Conservation (phyloP, 73 alveolate species). For the Symbiodinium pilosum region DNA sequence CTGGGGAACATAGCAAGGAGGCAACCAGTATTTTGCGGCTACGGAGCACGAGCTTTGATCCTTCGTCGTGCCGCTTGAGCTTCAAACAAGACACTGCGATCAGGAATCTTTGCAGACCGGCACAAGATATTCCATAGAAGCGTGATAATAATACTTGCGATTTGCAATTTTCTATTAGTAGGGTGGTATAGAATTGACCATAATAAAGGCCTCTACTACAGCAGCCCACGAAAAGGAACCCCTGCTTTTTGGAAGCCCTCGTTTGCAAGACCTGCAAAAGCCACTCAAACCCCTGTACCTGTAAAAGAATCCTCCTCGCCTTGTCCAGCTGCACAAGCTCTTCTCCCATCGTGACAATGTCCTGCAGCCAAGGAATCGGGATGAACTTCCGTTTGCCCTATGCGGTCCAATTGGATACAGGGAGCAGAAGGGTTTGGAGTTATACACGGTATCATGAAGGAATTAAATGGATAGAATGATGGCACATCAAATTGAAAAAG, state of each 20-base stretch:
- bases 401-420: background rate
- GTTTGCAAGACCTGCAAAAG: background rate
- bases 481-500: background rate
- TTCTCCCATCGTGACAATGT: slow-evolving; percentile 31
- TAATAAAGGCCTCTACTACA: background rate
- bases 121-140: too few relatives aligned
- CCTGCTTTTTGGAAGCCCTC: too few relatives aligned
- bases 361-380: background rate
- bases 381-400: background rate
- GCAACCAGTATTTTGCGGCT: too few relatives aligned
- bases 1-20: too few relatives aligned
- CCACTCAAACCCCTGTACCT: background rate
- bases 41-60: too few relatives aligned
- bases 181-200: too few relatives aligned
- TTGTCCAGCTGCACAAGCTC: slow-evolving; percentile 33
- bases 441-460: background rate
- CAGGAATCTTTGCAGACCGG: too few relatives aligned
- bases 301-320: slow-evolving; percentile 30
- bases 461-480: background rate
- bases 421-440: background rate
- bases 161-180: too few relatives aligned
- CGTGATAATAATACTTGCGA: too few relatives aligned
- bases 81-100: too few relatives aligned
- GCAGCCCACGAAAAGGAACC: too few relatives aligned
- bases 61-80: too few relatives aligned